Evolutionary conservation across 2,329 filamentous ascomycete genomes (phyloP).

Genomic region (Aaosphaeria pasadenensis): DNA sequence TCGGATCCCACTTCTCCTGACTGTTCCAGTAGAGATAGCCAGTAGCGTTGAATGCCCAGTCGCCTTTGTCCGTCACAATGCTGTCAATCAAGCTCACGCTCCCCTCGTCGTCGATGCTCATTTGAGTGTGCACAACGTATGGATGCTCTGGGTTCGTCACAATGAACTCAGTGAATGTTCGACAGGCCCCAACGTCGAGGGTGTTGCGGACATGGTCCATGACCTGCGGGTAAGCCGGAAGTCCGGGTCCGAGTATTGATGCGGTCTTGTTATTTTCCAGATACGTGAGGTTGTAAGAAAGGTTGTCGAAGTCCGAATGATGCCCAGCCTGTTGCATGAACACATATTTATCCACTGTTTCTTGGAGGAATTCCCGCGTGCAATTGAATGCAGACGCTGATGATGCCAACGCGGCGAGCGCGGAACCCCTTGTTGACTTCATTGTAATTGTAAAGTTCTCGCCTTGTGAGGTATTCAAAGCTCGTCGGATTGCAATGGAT

Average conservation of each 20-base stretch:
- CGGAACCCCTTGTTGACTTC: no score
- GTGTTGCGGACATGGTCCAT: slow-evolving; percentile 2
- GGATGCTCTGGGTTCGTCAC: slow-evolving; percentile 1
- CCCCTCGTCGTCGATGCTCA: slow-evolving; percentile 2
- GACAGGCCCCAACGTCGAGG: slow-evolving; percentile 5
- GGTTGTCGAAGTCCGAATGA: slow-evolving; percentile 2
- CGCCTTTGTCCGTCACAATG: slow-evolving; percentile 5
- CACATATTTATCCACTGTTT: slow-evolving; percentile 4
- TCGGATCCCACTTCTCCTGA: slow-evolving; percentile 6
- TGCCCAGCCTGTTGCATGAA: slow-evolving; percentile 3
- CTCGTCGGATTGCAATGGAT: not conserved
- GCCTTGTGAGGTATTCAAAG: not conserved
- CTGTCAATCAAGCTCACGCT: not conserved
- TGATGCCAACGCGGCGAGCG: slow-evolving; percentile 1
- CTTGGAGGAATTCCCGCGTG: slow-evolving; percentile 4
- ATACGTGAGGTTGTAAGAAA: slow-evolving; percentile 4
- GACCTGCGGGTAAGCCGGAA: not conserved
- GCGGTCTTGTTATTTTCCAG: slow-evolving; percentile 8
- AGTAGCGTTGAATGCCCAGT: slow-evolving; percentile 7
- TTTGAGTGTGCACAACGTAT: slow-evolving; percentile 1
- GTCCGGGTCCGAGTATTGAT: not conserved
- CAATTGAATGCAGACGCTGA: slow-evolving; percentile 2
- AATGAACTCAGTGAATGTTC: slow-evolving; percentile 6
- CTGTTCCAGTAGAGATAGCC: slow-evolving; percentile 2
- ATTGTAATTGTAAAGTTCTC: not conserved